phyloP scores from a whole-genome alignment of 2,329 filamentous ascomycete species.

The Aureobasidium lini region DNA sequence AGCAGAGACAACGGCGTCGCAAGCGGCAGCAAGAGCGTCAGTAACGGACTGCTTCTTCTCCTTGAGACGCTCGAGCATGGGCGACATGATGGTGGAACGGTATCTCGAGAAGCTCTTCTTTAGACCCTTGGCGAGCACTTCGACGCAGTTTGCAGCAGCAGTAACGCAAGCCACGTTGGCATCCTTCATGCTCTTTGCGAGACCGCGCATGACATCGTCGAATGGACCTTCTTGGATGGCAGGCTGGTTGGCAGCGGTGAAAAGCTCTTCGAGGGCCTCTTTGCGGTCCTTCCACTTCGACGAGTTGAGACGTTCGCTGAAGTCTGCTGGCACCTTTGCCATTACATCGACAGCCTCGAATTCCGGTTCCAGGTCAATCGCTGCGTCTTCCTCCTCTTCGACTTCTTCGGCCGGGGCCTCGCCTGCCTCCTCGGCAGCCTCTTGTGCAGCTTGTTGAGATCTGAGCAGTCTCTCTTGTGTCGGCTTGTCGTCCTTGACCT shows the following conservation, averaged over 20 bases:
- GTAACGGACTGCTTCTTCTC: constrained; percentile 90
- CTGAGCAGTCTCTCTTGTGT: constrained; percentile 86
- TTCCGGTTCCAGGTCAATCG: constrained; percentile 59
- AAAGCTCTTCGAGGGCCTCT: constrained; percentile 79
- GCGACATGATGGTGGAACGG: constrained; percentile 68
- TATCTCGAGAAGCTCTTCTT: constrained; percentile 74
- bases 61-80: constrained; percentile 92
- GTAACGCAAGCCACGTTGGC: constrained; percentile 94
- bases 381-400: constrained; percentile 51
- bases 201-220: constrained; percentile 69
- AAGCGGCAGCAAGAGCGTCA: constrained; percentile 76
- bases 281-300: constrained; percentile 99
- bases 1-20: constrained; percentile 62
- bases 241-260: constrained; percentile 70
- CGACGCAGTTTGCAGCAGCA: constrained; percentile 86
- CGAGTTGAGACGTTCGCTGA: constrained; percentile 75
- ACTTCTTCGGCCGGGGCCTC: constrained; percentile 43
- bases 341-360: constrained; percentile 81
- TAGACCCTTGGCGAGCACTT: constrained; percentile 78
- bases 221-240: constrained; percentile 88
- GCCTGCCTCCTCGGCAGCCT: constrained; percentile 54
- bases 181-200: constrained; percentile 98
- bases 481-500: constrained; percentile 80
- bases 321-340: constrained; percentile 71
- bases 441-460: constrained; percentile 79